phyloP scores from a whole-genome alignment of 2,329 filamentous ascomycete genomes.

The Colletotrichum chlorophyti region DNA sequence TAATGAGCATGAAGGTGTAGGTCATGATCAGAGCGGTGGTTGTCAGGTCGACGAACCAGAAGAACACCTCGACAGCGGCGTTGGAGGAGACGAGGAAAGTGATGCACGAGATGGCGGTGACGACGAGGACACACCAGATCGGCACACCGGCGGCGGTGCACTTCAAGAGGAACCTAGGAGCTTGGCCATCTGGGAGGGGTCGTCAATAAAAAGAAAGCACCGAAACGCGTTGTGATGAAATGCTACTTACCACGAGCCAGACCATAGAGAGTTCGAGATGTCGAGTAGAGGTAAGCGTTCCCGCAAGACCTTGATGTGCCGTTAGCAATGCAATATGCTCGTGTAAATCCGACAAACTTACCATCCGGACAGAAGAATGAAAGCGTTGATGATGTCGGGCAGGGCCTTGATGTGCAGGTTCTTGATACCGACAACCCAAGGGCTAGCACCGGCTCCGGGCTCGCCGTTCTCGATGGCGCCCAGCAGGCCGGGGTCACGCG shows the following conservation, averaged over 20 bases:
- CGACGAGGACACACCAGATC: slow-evolving; percentile 39
- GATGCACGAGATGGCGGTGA: slow-evolving; percentile 41
- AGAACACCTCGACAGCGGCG: slow-evolving; percentile 43
- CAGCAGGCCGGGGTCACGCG: slow-evolving; percentile 60
- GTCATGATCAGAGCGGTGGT: slow-evolving; percentile 67
- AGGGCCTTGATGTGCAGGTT: slow-evolving; percentile 57
- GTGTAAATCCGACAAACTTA: background rate
- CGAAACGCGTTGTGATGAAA: too few species aligned
- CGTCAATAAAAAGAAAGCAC: too few species aligned
- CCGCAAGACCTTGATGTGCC: slow-evolving; percentile 45
- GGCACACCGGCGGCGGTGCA: slow-evolving; percentile 55
- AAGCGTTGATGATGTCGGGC: slow-evolving; percentile 65
- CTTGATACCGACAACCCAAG: slow-evolving; percentile 61
- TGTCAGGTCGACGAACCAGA: slow-evolving; percentile 58
- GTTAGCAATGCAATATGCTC: background rate
- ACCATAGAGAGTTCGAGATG: slow-evolving; percentile 56
- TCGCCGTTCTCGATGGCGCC: slow-evolving; percentile 60
- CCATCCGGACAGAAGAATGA: slow-evolving; percentile 35
- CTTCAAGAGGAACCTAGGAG: slow-evolving; percentile 47
- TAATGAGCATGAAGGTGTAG: slow-evolving; percentile 55
- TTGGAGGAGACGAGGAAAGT: slow-evolving; percentile 47
- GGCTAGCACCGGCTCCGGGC: slow-evolving; percentile 58
- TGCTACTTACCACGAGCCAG: too few species aligned
- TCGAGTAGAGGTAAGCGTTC: slow-evolving; percentile 59
- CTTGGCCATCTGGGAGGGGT: slow-evolving; percentile 51